These are phyloP conservation scores for Pachyrhizus erosus DNA, from an alignment of 306 rosid genomes.

Conservation along the genomic window DNA sequence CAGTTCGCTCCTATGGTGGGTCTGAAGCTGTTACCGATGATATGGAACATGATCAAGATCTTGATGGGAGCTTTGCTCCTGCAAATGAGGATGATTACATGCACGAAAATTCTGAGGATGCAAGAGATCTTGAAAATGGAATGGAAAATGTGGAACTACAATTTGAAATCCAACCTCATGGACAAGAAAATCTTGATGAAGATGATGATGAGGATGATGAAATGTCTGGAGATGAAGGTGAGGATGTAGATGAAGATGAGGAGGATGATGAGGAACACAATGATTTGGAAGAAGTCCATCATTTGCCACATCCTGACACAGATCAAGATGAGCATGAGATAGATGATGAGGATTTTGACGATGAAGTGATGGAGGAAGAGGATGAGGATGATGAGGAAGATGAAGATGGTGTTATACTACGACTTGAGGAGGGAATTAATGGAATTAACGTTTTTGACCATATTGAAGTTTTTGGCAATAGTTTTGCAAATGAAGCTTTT, in stretches of 20 bases:
- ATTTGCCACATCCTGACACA: slow-evolving; percentile 89
- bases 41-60: slow-evolving; percentile 99
- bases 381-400: slow-evolving; percentile 99
- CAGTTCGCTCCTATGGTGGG: slow-evolving; percentile 79
- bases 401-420: slow-evolving; percentile 93
- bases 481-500: slow-evolving; percentile 83
- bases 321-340: slow-evolving; percentile 99
- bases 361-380: slow-evolving; percentile 95
- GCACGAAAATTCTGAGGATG: slow-evolving; percentile 91
- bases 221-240: slow-evolving; percentile 97
- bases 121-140: slow-evolving; percentile 77
- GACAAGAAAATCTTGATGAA: slow-evolving; percentile 86
- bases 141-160: slow-evolving; percentile 71
- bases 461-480: slow-evolving; percentile 92
- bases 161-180: slow-evolving; percentile 86
- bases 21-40: slow-evolving; percentile 98
- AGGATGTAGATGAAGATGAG: slow-evolving; percentile 92
- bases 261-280: slow-evolving; percentile 94
- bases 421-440: slow-evolving; percentile 98
- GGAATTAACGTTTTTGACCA: slow-evolving; percentile 98
- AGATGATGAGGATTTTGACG: slow-evolving; percentile 98
- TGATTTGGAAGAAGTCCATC: slow-evolving; percentile 90
- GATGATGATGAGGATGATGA: slow-evolving; percentile 92
- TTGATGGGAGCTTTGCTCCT: slow-evolving; percentile 76
- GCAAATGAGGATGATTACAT: slow-evolving; percentile 84